These are phyloP conservation scores for Wickerhamiella vanderwaltii DNA, from an alignment of 805 yeast genomes.

Conservation along the genomic window DNA sequence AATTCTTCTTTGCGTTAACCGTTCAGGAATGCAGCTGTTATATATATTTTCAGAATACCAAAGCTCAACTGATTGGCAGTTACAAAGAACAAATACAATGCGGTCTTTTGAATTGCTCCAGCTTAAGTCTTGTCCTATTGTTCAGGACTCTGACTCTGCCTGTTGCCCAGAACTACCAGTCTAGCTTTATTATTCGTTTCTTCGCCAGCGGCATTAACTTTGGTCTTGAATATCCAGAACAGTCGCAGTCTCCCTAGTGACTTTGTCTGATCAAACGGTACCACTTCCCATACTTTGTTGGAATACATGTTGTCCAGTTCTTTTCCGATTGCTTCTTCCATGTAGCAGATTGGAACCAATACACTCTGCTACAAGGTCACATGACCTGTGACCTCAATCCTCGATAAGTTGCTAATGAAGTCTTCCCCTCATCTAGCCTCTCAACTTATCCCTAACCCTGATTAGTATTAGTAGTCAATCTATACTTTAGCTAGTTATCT, in stretches of 20 bases:
- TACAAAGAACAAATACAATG: neutral
- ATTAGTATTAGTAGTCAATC: too few relatives aligned
- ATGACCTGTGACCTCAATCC: too few relatives aligned
- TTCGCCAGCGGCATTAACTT: neutral
- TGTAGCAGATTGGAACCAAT: too few relatives aligned
- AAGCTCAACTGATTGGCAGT: neutral
- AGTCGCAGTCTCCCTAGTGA: neutral
- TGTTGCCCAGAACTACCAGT: neutral
- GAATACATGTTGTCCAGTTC: neutral
- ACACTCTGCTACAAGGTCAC: too few relatives aligned
- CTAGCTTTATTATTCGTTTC: slow-evolving; percentile 1
- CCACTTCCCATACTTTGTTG: neutral
- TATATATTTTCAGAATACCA: neutral
- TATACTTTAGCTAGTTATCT: too few relatives aligned
- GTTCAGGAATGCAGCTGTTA: slow-evolving; percentile 4
- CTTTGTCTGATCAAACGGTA: neutral
- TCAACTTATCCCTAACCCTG: too few relatives aligned
- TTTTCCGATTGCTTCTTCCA: neutral
- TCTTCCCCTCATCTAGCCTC: too few relatives aligned
- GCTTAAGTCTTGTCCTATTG: slow-evolving; percentile 2
- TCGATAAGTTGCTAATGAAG: too few relatives aligned
- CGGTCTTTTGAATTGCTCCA: neutral
- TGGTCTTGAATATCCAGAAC: slow-evolving; percentile 1
- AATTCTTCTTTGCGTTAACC: neutral
- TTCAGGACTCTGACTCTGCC: neutral